A percentile compares a stretch with the other conserved stretches of the same genome.
phyloP scores from a whole-genome alignment of 2,329 filamentous ascomycete genomes.

The Stachybotrys chlorohalonatus region DNA sequence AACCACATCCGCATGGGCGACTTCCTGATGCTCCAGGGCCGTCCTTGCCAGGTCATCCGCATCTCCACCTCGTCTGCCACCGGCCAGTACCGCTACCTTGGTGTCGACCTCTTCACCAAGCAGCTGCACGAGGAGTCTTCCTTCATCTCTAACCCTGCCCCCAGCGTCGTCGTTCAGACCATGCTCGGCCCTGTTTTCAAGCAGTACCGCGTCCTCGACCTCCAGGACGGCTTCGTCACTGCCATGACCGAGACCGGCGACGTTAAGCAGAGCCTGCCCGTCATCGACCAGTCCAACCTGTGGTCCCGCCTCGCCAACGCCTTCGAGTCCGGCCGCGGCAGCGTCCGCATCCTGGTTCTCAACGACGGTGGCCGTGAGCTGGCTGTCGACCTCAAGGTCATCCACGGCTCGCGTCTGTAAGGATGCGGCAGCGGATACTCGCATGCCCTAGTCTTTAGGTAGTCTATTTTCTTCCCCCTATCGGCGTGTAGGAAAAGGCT shows the following conservation, averaged over 20 bases:
- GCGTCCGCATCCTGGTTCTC: slow-evolving; percentile 91
- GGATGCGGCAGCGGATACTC: neutral
- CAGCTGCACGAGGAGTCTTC: slow-evolving; percentile 98
- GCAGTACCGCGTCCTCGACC: slow-evolving; percentile 99
- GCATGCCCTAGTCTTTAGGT: neutral
- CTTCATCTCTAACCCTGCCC: slow-evolving; percentile 93
- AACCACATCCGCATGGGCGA: slow-evolving; percentile 99
- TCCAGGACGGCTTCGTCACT: slow-evolving; percentile 77
- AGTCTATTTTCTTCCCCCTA: slow-evolving; percentile 1
- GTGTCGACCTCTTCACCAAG: slow-evolving; percentile 99
- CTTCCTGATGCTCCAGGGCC: slow-evolving; percentile 96
- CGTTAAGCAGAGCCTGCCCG: slow-evolving; percentile 89
- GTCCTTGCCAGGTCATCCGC: slow-evolving; percentile 98
- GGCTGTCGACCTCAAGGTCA: slow-evolving; percentile 97
- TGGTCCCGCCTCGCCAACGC: slow-evolving; percentile 70
- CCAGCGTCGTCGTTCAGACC: slow-evolving; percentile 96
- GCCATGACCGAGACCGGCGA: slow-evolving; percentile 99
- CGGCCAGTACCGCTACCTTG: slow-evolving; percentile 98
- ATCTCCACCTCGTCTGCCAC: slow-evolving; percentile 98
- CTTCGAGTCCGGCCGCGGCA: slow-evolving; percentile 88
- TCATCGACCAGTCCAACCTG: slow-evolving; percentile 92
- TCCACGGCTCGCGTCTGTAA: slow-evolving; percentile 70
- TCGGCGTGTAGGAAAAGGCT: neutral
- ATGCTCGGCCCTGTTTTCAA: slow-evolving; percentile 99
- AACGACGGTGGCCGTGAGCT: slow-evolving; percentile 89